These are phyloP conservation scores for Plantago lanceolata DNA, from an alignment of 305 asterid species.

Conservation along the genomic window DNA sequence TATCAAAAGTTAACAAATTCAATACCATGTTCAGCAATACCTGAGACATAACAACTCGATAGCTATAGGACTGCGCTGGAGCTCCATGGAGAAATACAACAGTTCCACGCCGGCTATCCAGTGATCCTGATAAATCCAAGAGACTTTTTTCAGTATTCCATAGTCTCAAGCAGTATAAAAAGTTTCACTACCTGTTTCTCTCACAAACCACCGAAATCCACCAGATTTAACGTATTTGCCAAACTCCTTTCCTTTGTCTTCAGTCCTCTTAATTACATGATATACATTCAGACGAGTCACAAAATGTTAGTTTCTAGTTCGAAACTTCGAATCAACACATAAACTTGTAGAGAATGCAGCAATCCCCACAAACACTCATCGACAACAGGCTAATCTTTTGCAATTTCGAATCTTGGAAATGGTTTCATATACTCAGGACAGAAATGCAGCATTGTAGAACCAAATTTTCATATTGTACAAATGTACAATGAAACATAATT, in stretches of 20 bases:
- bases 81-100: conserved; percentile 91
- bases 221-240: conserved; percentile 75
- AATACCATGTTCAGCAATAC: no score
- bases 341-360: background rate
- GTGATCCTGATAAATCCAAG: no score
- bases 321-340: no score
- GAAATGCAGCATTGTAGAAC: no score
- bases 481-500: no score
- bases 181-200: conserved; percentile 90
- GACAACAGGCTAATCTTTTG: background rate
- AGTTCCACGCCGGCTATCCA: conserved; percentile 70
- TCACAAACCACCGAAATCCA: conserved; percentile 83
- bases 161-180: no score
- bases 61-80: conserved; percentile 91
- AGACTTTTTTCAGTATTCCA: no score
- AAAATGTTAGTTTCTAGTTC: conserved; percentile 14
- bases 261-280: conserved; percentile 53
- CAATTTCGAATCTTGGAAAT: no score
- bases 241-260: conserved; percentile 77
- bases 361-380: background rate
- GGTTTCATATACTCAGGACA: no score
- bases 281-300: background rate
- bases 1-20: no score
- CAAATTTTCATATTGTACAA: no score
- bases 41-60: conserved; percentile 94